Evolutionary conservation across 1,284 basidiomycete genomes (phyloP).

Genomic region (Austroboletus niveus): DNA sequence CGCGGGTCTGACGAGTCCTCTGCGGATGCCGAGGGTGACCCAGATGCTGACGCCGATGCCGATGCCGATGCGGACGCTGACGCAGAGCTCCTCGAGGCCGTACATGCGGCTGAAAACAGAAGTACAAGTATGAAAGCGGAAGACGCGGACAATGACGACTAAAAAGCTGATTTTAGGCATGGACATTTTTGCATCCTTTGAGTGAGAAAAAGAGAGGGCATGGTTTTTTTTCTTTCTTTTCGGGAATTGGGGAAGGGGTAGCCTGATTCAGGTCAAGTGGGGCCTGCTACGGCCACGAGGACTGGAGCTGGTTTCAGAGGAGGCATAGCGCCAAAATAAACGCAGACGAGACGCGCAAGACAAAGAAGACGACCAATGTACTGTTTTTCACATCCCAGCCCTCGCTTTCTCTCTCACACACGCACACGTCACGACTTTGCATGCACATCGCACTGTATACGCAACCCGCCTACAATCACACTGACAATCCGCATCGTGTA

Average conservation of each 20-base stretch:
- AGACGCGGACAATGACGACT: conserved; percentile 35
- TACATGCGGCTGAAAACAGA: conserved; percentile 41
- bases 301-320: too few species aligned
- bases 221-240: conserved; percentile 6
- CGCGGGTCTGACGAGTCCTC: conserved; percentile 27
- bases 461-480: background rate
- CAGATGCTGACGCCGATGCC: conserved; percentile 35
- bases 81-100: conserved; percentile 43
- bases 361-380: background rate
- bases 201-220: background rate
- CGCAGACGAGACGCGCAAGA: background rate
- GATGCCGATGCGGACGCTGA: conserved; percentile 35
- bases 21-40: conserved; percentile 30
- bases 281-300: too few species aligned
- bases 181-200: background rate
- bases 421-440: background rate
- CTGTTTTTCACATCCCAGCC: background rate
- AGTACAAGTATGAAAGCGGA: conserved; percentile 36
- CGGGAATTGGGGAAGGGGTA: conserved; percentile 15
- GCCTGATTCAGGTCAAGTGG: background rate
- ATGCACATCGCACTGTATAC: conserved; percentile 9
- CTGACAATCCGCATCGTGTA: conserved; percentile 2
- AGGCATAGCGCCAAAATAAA: background rate
- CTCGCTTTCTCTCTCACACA: background rate
- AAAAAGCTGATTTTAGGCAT: background rate